These are phyloP conservation scores for Delonix regia DNA, from an alignment of 306 rosid genomes.

Conservation along the genomic window DNA sequence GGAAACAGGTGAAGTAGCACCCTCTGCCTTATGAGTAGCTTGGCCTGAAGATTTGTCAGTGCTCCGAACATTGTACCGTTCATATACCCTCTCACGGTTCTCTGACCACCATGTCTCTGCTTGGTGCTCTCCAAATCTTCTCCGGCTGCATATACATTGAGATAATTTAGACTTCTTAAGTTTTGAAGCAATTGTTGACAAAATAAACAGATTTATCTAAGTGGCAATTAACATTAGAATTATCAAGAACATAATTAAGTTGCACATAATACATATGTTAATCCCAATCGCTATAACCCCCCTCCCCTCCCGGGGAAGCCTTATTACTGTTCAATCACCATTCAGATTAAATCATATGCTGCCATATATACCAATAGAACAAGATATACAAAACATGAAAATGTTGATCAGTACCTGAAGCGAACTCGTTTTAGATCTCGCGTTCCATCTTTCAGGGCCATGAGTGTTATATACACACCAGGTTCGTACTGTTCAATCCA, in stretches of 20 bases:
- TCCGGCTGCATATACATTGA: conserved; percentile 71
- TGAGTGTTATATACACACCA: conserved; percentile 93
- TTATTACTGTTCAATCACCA: background rate
- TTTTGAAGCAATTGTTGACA: background rate
- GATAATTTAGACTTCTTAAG: background rate
- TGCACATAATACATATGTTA: background rate
- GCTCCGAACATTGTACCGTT: conserved; percentile 80
- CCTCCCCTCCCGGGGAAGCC: background rate
- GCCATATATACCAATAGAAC: conserved; percentile 10
- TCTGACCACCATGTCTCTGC: conserved; percentile 99
- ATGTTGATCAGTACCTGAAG: conserved; percentile 71
- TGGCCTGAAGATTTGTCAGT: conserved; percentile 73
- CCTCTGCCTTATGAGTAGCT: conserved; percentile 55
- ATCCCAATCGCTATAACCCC: background rate
- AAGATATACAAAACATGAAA: conserved; percentile 11
- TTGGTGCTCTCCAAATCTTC: conserved; percentile 98
- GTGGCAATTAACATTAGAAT: background rate
- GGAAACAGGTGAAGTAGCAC: conserved; percentile 65
- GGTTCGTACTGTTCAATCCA: conserved; percentile 97
- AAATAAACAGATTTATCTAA: background rate
- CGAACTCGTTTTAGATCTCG: conserved; percentile 95
- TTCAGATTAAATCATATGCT: background rate
- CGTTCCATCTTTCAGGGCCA: conserved; percentile 79
- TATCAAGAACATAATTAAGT: background rate
- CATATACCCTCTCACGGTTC: conserved; percentile 88